Evolutionary conservation across 371 early-diverging fungal species (phyloP), one percentile per base, ranked within the genome.

Genomic region (Apophysomyces sp.): DNA sequence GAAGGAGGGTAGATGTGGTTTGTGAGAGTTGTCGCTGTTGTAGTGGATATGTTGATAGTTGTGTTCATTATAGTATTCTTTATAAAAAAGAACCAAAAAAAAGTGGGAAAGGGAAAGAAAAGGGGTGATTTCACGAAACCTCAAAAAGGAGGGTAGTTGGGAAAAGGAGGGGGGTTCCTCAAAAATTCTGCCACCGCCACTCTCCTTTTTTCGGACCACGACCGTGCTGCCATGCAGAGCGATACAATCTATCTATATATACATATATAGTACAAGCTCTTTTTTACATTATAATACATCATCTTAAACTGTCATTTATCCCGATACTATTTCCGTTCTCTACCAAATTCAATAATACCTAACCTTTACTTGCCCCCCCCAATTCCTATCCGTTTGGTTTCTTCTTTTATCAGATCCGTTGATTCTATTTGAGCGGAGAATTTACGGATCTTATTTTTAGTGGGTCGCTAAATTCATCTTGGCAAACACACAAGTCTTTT

Each of bases 181-280:
- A 7, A 34, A 34, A 15, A 9, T 21, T 21, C 44, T 15, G 18
- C 7, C 62, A 57, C 67, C 65, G 65, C 67, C 64, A 64, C 57
- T 44, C 21, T 18, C 21, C 66, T 70, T 57, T 49, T 66, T 70
- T 66, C 61, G 63, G 70, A 66, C 63, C 39, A 44, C 57, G 63
- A 60, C 70, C 69, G 58, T 63, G 53, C 58, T 63, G 53, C 58
- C 49, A 37, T 53, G 54, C 54, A 31, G 31, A 31, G 28, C 27
- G n/a, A n/a, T n/a, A n/a, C n/a, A n/a, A n/a, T n/a, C n/a, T n/a
- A n/a, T n/a, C n/a, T n/a, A n/a, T n/a, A n/a, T n/a, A n/a, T n/a
- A n/a, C n/a, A n/a, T n/a, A n/a, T n/a, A n/a, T n/a, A n/a, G n/a
- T n/a, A n/a, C n/a, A n/a, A n/a, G n/a, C n/a, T n/a, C n/a, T n/a